Conservation (phyloP, 164 flowering plant genomes). For the Buxus sempervirens region DNA sequence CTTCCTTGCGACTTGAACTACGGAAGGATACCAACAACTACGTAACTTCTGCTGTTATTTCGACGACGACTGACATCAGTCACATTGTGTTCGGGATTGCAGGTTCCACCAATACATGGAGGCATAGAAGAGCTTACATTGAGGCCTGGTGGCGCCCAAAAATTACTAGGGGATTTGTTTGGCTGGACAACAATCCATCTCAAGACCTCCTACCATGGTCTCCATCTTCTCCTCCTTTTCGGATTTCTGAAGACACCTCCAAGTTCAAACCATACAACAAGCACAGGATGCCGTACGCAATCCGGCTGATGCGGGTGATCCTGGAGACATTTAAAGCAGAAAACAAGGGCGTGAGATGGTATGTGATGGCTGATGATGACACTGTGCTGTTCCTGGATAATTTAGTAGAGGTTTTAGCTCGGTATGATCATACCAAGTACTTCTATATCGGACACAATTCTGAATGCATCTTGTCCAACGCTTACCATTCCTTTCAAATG, state of each 20-base stretch:
- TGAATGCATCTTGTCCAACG: constrained; percentile 40
- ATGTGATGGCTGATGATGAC: constrained; percentile 63
- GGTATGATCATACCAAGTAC: constrained; percentile 55
- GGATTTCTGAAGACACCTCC: constrained; percentile 29
- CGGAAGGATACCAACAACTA: background rate
- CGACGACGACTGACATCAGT: constrained; percentile 34
- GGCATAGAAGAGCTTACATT: constrained; percentile 23
- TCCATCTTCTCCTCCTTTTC: constrained; percentile 41
- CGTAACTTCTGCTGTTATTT: background rate
- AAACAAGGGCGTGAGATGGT: constrained; percentile 43
- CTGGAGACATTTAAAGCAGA: constrained; percentile 39
- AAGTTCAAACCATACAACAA: constrained; percentile 23
- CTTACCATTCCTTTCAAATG: constrained; percentile 45
- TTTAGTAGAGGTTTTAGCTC: constrained; percentile 37
- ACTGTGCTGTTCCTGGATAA: constrained; percentile 48
- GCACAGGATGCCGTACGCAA: constrained; percentile 14
- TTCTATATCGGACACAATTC: constrained; percentile 53
- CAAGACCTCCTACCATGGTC: constrained; percentile 51
- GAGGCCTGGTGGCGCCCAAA: constrained; percentile 64
- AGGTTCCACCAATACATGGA: constrained; percentile 39
- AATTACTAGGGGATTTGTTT: constrained; percentile 42
- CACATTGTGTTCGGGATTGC: constrained; percentile 53
- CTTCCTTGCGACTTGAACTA: too few relatives aligned
- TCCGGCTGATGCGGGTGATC: constrained; percentile 35
- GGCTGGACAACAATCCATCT: constrained; percentile 37